Evolutionary conservation across 2,329 filamentous ascomycete genomes (phyloP), one percentile per base, ranked within the genome.

Genomic region (Colletotrichum neosansevieriae): DNA sequence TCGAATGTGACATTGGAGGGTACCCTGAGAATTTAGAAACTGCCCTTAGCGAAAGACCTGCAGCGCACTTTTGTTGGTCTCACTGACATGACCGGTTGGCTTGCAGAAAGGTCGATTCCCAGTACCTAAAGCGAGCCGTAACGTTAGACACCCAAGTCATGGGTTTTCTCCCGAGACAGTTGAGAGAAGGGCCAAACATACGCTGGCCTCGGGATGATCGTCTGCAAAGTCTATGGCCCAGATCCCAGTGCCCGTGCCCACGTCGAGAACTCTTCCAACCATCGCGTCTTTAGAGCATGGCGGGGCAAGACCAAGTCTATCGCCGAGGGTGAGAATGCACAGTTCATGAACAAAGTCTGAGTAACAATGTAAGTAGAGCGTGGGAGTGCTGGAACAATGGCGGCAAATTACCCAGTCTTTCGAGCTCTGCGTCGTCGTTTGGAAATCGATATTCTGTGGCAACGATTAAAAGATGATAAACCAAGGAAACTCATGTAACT

Each of bases 41-140:
- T n/a, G n/a, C n/a, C n/a, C n/a, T n/a, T n/a, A n/a, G n/a, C n/a
- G n/a, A n/a, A n/a, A n/a, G n/a, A n/a, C n/a, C n/a, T n/a, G n/a
- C n/a, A n/a, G n/a, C n/a, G n/a, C n/a, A n/a, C n/a, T n/a, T n/a
- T n/a, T n/a, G n/a, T 86, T 86, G 0, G 80, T 13, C 11, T 11
- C 21, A 29, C 70, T 42, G 56, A 75, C 75, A 72, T 76, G 50
- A 29, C 21, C 1, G 78, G 78, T 67, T 89, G 87, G 11, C 87
- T 86, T 0, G 87, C 86, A 15, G 85, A 88, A 1, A 89, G 79
- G 70, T 89, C 87, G 3, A 85, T 84, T 6, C 87, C 87, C 44
- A 83, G 81, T n/a, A n/a, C n/a, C n/a, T n/a, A n/a, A n/a, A n/a
- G n/a, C n/a, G n/a, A n/a, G n/a, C n/a, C n/a, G n/a, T n/a, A n/a